Conservation (phyloP, 441 rosid species). For the Erodium trifolium region DNA sequence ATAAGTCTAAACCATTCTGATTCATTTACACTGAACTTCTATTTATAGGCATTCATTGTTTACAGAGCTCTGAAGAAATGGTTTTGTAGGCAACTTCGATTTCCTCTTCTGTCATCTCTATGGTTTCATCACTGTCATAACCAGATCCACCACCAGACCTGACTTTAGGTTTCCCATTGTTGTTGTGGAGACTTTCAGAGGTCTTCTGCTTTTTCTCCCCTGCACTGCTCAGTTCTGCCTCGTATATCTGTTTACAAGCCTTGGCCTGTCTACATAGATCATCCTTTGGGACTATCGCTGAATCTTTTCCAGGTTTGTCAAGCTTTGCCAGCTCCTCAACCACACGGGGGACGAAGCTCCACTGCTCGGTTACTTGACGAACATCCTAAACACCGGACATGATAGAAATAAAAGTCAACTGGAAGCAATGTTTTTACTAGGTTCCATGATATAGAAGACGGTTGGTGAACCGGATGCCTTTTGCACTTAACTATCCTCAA, state of each 20-base stretch:
- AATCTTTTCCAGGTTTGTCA: slow-evolving; percentile 25
- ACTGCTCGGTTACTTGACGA: slow-evolving; percentile 45
- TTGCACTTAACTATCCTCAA: too few relatives aligned
- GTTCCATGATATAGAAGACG: background rate
- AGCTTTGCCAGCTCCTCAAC: slow-evolving; percentile 64
- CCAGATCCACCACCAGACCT: slow-evolving; percentile 14
- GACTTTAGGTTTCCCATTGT: slow-evolving; percentile 19
- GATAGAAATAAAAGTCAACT: background rate
- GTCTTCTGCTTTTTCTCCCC: slow-evolving; percentile 23
- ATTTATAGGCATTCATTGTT: slow-evolving; percentile 6
- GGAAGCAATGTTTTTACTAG: background rate
- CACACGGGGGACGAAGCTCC: slow-evolving; percentile 78
- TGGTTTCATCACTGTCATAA: slow-evolving; percentile 77
- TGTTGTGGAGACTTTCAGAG: slow-evolving; percentile 11
- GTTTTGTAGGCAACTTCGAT: slow-evolving; percentile 46
- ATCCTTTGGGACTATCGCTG: slow-evolving; percentile 33
- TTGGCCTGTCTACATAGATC: slow-evolving; percentile 48
- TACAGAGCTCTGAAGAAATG: slow-evolving; percentile 30
- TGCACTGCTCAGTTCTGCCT: slow-evolving; percentile 36
- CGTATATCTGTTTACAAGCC: slow-evolving; percentile 54
- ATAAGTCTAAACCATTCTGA: background rate
- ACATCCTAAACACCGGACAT: slow-evolving; percentile 42
- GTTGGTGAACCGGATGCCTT: background rate
- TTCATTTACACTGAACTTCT: background rate
- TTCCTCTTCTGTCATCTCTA: slow-evolving; percentile 93